These are phyloP conservation scores for Cyclotella baltica DNA, from an alignment of 108 stramenopile genomes.

Conservation along the genomic window DNA sequence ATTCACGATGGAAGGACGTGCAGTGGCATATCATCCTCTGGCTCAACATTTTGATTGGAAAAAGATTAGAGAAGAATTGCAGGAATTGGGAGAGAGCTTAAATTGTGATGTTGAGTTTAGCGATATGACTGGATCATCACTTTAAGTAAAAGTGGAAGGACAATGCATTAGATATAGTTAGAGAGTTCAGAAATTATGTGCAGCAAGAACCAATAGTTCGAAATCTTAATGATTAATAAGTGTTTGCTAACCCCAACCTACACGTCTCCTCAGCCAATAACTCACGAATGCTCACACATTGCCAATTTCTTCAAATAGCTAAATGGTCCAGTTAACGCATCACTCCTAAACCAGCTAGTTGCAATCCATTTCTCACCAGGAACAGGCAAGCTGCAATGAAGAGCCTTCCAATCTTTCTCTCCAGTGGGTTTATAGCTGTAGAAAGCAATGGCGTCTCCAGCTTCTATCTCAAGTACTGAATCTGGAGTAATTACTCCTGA, in stretches of 20 bases:
- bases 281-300: slow-evolving; percentile 16
- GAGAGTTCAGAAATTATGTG: not conserved
- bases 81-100: slow-evolving; percentile 64
- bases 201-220: not conserved
- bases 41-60: slow-evolving; percentile 63
- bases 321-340: slow-evolving; percentile 41
- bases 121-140: slow-evolving; percentile 39
- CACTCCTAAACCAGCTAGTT: slow-evolving; percentile 51
- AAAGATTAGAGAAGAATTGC: slow-evolving; percentile 60
- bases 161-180: no score
- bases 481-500: not conserved
- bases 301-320: slow-evolving; percentile 20
- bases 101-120: slow-evolving; percentile 76
- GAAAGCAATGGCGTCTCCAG: slow-evolving; percentile 62
- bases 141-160: no score
- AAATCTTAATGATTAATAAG: not conserved
- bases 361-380: slow-evolving; percentile 59
- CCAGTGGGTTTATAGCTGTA: slow-evolving; percentile 47
- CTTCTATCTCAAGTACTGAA: slow-evolving; percentile 33
- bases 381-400: slow-evolving; percentile 42
- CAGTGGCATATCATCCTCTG: slow-evolving; percentile 64
- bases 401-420: slow-evolving; percentile 32
- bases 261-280: no score
- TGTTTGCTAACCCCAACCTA: not conserved
- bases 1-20: slow-evolving; percentile 59